These are phyloP conservation scores for Wakefieldia striispora DNA, from an alignment of 768 basidiomycete species.

Conservation along the genomic window DNA sequence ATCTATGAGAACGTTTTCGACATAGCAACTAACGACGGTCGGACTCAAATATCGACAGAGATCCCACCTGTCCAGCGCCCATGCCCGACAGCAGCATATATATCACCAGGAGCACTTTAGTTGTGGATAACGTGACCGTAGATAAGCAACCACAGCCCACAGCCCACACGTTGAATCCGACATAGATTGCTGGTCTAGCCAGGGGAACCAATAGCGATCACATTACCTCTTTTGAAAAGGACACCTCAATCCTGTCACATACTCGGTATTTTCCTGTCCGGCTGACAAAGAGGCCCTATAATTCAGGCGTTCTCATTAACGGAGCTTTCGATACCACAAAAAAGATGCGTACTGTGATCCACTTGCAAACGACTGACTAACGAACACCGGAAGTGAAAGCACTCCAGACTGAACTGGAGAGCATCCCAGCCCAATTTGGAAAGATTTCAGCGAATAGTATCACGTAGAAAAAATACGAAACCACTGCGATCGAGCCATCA, in stretches of 20 bases:
- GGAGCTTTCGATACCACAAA: neutral
- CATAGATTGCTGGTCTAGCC: slow-evolving; percentile 36
- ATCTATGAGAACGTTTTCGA: slow-evolving; percentile 35
- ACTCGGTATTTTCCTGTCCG: slow-evolving; percentile 64
- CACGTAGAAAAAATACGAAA: slow-evolving; percentile 60
- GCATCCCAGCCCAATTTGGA: slow-evolving; percentile 69
- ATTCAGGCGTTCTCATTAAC: neutral
- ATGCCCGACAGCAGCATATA: slow-evolving; percentile 59
- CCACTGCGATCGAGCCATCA: slow-evolving; percentile 37
- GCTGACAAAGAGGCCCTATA: slow-evolving; percentile 58
- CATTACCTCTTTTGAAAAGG: neutral
- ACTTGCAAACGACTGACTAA: slow-evolving; percentile 62
- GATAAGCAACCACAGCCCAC: slow-evolving; percentile 71
- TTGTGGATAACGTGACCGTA: slow-evolving; percentile 50
- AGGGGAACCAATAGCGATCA: neutral
- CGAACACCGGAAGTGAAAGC: slow-evolving; percentile 66
- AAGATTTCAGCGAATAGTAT: slow-evolving; percentile 73
- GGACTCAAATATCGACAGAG: slow-evolving; percentile 2
- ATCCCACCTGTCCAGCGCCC: slow-evolving; percentile 56
- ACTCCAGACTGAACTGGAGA: slow-evolving; percentile 62
- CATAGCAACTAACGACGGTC: too few species aligned
- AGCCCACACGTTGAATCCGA: slow-evolving; percentile 72
- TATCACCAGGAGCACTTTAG: slow-evolving; percentile 50
- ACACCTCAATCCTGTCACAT: slow-evolving; percentile 4
- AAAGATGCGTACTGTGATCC: slow-evolving; percentile 44